phyloP scores from a whole-genome alignment of 2,329 filamentous ascomycete genomes.

The Xylariaceae sp. region DNA sequence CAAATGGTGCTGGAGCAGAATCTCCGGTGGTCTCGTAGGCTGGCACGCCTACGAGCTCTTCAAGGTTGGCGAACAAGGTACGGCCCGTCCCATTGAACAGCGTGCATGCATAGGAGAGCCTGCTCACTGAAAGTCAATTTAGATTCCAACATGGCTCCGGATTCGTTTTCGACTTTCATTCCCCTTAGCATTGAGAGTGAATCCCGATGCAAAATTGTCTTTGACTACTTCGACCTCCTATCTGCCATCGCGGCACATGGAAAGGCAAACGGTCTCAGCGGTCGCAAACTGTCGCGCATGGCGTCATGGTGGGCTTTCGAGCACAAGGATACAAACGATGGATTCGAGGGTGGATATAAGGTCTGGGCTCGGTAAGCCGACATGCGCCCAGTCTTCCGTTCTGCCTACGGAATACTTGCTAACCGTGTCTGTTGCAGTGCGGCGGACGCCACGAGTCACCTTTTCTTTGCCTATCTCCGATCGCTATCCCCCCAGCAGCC shows the following conservation, averaged over 20 bases:
- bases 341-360: slow-evolving; percentile 92
- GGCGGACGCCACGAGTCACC: slow-evolving; percentile 89
- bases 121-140: slow-evolving; percentile 15
- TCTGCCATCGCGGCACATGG: slow-evolving; percentile 87
- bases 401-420: slow-evolving; percentile 22
- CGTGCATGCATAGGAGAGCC: background rate
- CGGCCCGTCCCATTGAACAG: slow-evolving; percentile 17
- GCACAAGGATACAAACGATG: slow-evolving; percentile 76
- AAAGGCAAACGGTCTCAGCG: slow-evolving; percentile 87
- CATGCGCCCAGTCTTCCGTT: slow-evolving; percentile 3
- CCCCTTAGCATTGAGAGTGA: slow-evolving; percentile 87
- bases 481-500: slow-evolving; percentile 79
- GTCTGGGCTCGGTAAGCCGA: slow-evolving; percentile 68
- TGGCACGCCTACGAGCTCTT: slow-evolving; percentile 98
- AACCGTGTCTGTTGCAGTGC: slow-evolving; percentile 51
- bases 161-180: slow-evolving; percentile 95
- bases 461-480: slow-evolving; percentile 96
- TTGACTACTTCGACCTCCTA: slow-evolving; percentile 92
- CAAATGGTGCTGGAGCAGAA: slow-evolving; percentile 97
- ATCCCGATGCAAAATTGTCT: slow-evolving; percentile 80
- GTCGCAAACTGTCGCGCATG: slow-evolving; percentile 88
- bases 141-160: slow-evolving; percentile 88
- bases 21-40: slow-evolving; percentile 84
- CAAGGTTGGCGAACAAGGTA: slow-evolving; percentile 88
- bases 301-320: slow-evolving; percentile 99